A percentile compares a stretch with the other conserved stretches of the same genome.
Conservation (phyloP, 1,284 basidiomycete species). For the Taiwanofungus camphoratus region DNA sequence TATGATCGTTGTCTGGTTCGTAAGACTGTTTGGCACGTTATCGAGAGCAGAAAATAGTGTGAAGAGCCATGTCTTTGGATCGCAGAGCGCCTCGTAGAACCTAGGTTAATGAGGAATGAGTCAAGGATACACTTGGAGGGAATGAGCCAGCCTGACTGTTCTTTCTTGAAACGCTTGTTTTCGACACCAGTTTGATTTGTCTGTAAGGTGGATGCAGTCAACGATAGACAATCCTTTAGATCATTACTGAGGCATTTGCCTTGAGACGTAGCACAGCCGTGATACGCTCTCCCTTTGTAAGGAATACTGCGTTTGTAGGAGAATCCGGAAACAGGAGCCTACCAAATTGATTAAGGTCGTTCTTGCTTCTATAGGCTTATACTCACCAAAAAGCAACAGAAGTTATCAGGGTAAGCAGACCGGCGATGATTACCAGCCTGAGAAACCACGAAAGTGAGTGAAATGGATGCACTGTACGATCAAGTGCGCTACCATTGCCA, state of each 20-base stretch:
- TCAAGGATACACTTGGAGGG: background rate
- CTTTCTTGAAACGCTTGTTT: conserved; percentile 34
- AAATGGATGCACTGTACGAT: background rate
- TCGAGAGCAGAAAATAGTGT: conserved; percentile 56
- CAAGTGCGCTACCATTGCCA: conserved; percentile 49
- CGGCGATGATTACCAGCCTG: conserved; percentile 69
- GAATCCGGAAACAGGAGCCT: conserved; percentile 70
- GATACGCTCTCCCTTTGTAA: conserved; percentile 53
- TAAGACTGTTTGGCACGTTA: conserved; percentile 66
- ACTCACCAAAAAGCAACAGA: conserved; percentile 50
- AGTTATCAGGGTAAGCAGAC: conserved; percentile 48
- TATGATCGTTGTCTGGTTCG: conserved; percentile 67
- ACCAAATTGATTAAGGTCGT: background rate
- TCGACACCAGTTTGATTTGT: conserved; percentile 35
- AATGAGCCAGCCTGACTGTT: conserved; percentile 34
- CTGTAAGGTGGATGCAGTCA: conserved; percentile 7
- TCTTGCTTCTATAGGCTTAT: background rate
- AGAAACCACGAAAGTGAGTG: background rate
- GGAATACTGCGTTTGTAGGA: conserved; percentile 65
- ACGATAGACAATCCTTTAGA: background rate
- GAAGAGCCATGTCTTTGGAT: conserved; percentile 71
- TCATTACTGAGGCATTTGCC: too few relatives aligned
- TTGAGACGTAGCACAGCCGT: conserved; percentile 65
- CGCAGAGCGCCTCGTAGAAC: conserved; percentile 59
- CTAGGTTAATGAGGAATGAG: conserved; percentile 25